Conservation (phyloP, 2,329 filamentous ascomycete species). For the Periglandula ipomoeae region DNA sequence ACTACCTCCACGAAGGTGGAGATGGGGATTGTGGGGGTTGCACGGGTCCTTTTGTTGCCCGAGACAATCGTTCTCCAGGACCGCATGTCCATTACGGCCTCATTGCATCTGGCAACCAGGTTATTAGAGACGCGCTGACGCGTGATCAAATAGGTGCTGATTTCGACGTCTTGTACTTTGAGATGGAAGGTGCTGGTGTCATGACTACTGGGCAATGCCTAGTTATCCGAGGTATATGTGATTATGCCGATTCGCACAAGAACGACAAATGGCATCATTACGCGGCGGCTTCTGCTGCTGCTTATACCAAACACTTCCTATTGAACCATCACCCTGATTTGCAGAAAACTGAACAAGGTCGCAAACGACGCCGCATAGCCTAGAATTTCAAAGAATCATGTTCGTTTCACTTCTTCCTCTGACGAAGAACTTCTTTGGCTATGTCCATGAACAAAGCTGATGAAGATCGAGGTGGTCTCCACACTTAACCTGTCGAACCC, state of each 20-base stretch:
- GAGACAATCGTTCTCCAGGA: not conserved
- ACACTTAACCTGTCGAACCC: too few relatives aligned
- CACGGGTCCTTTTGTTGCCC: too few relatives aligned
- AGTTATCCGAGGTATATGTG: conserved; percentile 26
- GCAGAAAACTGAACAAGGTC: too few relatives aligned
- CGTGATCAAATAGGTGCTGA: not conserved
- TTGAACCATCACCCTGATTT: too few relatives aligned
- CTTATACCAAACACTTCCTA: conserved; percentile 2
- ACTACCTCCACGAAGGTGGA: not conserved
- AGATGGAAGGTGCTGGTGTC: conserved; percentile 20
- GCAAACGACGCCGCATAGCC: too few relatives aligned
- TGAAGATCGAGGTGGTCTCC: too few relatives aligned
- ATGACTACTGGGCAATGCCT: conserved; percentile 18
- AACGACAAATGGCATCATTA: conserved; percentile 25
- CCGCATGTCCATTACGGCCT: not conserved
- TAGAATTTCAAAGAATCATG: too few relatives aligned
- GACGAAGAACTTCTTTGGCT: too few relatives aligned
- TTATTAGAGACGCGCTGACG: not conserved
- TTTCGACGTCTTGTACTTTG: conserved; percentile 12
- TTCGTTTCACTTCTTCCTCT: too few relatives aligned
- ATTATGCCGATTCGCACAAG: conserved; percentile 29
- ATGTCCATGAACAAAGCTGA: too few relatives aligned
- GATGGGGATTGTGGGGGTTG: not conserved
- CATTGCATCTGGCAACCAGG: not conserved
- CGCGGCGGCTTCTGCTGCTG: conserved; percentile 22